Percentiles rank a stretch among this genome's conserved stretches.
Evolutionary conservation across 1,139 yeast genomes (phyloP).

Genomic region (Debaryomycetaceae sp.): DNA sequence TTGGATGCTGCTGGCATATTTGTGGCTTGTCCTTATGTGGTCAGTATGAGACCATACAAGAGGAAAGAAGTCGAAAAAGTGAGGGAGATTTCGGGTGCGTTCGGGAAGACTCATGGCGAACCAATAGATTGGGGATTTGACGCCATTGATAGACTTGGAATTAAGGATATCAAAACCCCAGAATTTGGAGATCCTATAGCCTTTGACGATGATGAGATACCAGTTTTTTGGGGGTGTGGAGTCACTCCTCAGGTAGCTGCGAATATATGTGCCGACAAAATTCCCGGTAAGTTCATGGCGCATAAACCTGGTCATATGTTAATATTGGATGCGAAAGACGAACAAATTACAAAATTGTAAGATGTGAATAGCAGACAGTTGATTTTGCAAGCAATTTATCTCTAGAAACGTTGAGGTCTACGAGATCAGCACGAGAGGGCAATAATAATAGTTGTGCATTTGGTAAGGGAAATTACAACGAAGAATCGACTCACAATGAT

Average conservation of each 20-base stretch:
- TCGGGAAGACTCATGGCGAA: slow-evolving; percentile 27
- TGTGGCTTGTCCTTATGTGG: slow-evolving; percentile 25
- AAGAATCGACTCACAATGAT: too few relatives aligned
- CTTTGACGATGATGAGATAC: slow-evolving; percentile 25
- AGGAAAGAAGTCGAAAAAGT: slow-evolving; percentile 18
- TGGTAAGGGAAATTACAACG: too few relatives aligned
- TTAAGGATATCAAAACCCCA: slow-evolving; percentile 17
- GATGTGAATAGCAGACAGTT: too few relatives aligned
- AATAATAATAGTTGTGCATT: too few relatives aligned
- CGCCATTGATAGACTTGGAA: slow-evolving; percentile 25
- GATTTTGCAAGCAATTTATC: too few relatives aligned
- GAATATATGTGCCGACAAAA: slow-evolving; percentile 15
- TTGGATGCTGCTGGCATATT: slow-evolving; percentile 30
- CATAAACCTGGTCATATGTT: slow-evolving; percentile 33
- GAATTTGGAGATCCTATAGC: slow-evolving; percentile 24
- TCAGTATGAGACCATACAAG: slow-evolving; percentile 35
- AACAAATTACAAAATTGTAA: slow-evolving; percentile 6
- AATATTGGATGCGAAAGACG: slow-evolving; percentile 23
- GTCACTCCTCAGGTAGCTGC: slow-evolving; percentile 35
- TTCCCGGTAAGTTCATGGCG: slow-evolving; percentile 22
- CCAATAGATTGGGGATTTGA: slow-evolving; percentile 36
- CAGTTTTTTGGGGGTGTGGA: slow-evolving; percentile 40
- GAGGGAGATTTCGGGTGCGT: slow-evolving; percentile 21
- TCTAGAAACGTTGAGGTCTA: too few relatives aligned
- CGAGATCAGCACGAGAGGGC: too few relatives aligned